Conservation (phyloP, 164 flowering plant species). For the Liquidambar formosana region DNA sequence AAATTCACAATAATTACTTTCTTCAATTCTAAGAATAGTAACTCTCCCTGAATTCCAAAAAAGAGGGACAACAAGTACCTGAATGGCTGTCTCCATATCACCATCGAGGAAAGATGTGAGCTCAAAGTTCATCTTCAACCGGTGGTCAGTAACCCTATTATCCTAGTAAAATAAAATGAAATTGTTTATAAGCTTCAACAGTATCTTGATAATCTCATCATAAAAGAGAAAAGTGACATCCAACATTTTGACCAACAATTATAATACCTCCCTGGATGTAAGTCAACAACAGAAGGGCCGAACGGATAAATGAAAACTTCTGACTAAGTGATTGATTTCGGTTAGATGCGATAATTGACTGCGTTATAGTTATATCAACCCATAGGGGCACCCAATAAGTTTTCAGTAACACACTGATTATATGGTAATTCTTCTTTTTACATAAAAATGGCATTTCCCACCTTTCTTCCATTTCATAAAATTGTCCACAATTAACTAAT, state of each 20-base stretch:
- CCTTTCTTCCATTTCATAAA: no score
- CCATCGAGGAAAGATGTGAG: slow-evolving; percentile 89
- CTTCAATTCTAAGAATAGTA: background rate
- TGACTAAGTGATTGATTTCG: background rate
- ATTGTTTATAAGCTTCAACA: background rate
- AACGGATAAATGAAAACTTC: background rate
- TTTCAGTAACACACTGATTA: no score
- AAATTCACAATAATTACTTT: background rate
- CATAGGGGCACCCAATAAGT: no score
- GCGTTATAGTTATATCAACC: no score
- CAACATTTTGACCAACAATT: background rate
- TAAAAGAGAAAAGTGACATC: no score
- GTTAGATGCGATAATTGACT: background rate
- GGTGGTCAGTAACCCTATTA: slow-evolving; percentile 93
- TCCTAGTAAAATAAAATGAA: slow-evolving; percentile 49
- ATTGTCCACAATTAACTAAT: no score
- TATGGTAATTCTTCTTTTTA: no score
- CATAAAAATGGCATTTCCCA: no score
- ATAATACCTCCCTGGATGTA: background rate
- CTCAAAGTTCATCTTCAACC: slow-evolving; percentile 92
- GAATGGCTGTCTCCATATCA: slow-evolving; percentile 73
- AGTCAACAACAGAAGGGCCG: background rate
- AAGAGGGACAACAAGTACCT: slow-evolving; percentile 22
- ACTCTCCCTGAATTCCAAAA: background rate
- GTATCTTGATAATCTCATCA: background rate